Percentiles rank a stretch among this genome's conserved stretches.
Conservation (phyloP, 2,329 filamentous ascomycete genomes). For the Podosphaera leucotricha region DNA sequence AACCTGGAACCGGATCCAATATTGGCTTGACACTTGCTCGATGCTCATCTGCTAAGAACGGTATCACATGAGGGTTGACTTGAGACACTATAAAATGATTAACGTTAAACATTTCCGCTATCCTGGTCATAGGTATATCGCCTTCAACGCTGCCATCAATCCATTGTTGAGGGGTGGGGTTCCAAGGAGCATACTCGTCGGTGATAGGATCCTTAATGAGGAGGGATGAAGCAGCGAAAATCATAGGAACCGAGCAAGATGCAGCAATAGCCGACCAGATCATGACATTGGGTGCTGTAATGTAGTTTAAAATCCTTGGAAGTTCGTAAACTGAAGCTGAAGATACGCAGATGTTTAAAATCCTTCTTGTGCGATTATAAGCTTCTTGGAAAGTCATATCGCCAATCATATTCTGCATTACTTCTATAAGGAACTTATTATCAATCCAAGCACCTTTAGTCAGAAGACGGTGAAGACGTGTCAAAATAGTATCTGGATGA, state of each 20-base stretch:
- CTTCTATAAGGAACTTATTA: constrained; percentile 54
- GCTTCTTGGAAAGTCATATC: constrained; percentile 90
- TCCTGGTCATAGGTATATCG: constrained; percentile 69
- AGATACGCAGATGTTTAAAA: constrained; percentile 86
- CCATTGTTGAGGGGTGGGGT: constrained; percentile 62
- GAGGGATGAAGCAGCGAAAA: constrained; percentile 59
- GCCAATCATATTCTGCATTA: constrained; percentile 61
- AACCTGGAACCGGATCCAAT: constrained; percentile 18
- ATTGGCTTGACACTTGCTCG: constrained; percentile 19
- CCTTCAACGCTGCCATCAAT: constrained; percentile 93
- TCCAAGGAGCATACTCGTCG: constrained; percentile 58
- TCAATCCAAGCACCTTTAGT: constrained; percentile 74
- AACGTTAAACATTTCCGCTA: constrained; percentile 92
- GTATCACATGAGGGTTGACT: constrained; percentile 82
- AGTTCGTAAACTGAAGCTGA: constrained; percentile 71
- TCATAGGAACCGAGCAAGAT: constrained; percentile 73
- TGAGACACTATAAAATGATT: constrained; percentile 97
- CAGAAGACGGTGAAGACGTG: constrained; percentile 47
- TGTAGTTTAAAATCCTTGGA: constrained; percentile 69
- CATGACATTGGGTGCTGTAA: constrained; percentile 81
- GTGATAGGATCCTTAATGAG: constrained; percentile 70
- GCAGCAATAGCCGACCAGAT: constrained; percentile 95
- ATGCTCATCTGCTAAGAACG: constrained; percentile 60
- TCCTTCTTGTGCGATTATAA: constrained; percentile 78
- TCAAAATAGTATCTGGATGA: constrained; percentile 37